Evolutionary conservation across 352 stramenopile genomes (phyloP).

Genomic region (Pythium monospermum): DNA sequence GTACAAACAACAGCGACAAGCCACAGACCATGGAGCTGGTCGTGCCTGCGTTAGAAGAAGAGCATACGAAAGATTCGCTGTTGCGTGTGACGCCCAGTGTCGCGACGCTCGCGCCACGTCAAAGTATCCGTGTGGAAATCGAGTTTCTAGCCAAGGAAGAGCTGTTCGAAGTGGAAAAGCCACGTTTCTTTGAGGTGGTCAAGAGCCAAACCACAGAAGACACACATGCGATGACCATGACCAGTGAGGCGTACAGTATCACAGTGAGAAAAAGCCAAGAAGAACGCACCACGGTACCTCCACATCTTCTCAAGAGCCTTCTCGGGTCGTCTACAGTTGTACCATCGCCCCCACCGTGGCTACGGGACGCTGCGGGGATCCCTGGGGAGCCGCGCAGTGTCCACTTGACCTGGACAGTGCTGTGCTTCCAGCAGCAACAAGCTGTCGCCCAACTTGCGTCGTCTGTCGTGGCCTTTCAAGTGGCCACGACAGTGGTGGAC

Average conservation of each 20-base stretch:
- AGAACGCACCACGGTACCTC: neutral
- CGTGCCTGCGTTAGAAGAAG: constrained; percentile 24
- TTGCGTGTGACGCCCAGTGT: constrained; percentile 68
- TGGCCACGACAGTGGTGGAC: constrained; percentile 61
- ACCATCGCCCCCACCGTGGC: constrained; percentile 12
- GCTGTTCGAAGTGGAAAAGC: constrained; percentile 35
- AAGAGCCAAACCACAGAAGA: neutral
- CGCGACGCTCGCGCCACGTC: constrained; percentile 31
- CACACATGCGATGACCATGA: neutral
- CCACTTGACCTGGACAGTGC: constrained; percentile 71
- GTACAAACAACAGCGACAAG: constrained; percentile 35
- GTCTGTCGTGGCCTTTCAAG: constrained; percentile 36
- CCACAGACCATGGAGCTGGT: constrained; percentile 41
- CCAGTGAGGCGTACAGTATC: constrained; percentile 11
- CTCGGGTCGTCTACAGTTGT: too few species aligned
- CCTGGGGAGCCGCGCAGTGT: constrained; percentile 50
- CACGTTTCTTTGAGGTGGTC: too few species aligned
- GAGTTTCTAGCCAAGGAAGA: constrained; percentile 57
- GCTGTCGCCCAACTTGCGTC: neutral
- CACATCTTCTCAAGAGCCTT: too few species aligned
- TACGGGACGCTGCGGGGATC: constrained; percentile 17
- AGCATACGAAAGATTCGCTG: too few species aligned
- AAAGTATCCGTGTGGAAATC: constrained; percentile 71
- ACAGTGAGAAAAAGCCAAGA: constrained; percentile 1
- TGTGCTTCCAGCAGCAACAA: constrained; percentile 51